Conservation (phyloP, 129 eudicot species). For the Lonicera japonica region DNA sequence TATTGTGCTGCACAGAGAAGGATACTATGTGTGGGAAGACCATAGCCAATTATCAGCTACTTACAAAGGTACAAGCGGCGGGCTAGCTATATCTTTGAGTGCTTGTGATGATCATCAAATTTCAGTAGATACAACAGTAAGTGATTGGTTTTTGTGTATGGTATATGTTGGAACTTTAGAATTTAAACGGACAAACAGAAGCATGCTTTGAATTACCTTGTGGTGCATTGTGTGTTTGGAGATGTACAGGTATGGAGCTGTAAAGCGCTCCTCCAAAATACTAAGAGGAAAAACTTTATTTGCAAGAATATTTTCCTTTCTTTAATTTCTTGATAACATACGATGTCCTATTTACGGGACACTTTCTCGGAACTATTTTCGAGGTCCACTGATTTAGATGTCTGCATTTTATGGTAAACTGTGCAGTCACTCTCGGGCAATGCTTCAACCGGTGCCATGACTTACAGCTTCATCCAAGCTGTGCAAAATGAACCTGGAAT, state of each 20-base stretch:
- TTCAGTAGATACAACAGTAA: constrained; percentile 53
- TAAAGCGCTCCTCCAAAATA: too few species aligned
- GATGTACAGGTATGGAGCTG: too few species aligned
- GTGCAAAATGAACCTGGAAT: constrained; percentile 37
- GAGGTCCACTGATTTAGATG: not conserved
- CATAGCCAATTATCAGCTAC: constrained; percentile 24
- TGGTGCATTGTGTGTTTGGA: too few species aligned
- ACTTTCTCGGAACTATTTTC: not conserved
- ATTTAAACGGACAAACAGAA: too few species aligned
- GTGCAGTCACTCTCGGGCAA: constrained; percentile 49
- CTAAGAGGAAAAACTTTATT: too few species aligned
- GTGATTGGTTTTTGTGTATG: constrained; percentile 14
- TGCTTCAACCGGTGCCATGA: constrained; percentile 48
- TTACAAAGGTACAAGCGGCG: constrained; percentile 64
- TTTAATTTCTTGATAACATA: too few species aligned
- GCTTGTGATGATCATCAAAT: constrained; percentile 70
- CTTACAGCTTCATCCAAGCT: constrained; percentile 57
- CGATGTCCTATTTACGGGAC: not conserved
- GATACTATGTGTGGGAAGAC: constrained; percentile 47
- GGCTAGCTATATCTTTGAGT: constrained; percentile 54
- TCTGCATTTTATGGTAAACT: not conserved
- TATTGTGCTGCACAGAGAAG: constrained; percentile 24
- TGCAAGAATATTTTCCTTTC: too few species aligned
- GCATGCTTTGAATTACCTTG: too few species aligned
- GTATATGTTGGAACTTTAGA: too few species aligned